Evolutionary conservation across 1,284 basidiomycete species (phyloP).

Genomic region (Vanrija sp.): DNA sequence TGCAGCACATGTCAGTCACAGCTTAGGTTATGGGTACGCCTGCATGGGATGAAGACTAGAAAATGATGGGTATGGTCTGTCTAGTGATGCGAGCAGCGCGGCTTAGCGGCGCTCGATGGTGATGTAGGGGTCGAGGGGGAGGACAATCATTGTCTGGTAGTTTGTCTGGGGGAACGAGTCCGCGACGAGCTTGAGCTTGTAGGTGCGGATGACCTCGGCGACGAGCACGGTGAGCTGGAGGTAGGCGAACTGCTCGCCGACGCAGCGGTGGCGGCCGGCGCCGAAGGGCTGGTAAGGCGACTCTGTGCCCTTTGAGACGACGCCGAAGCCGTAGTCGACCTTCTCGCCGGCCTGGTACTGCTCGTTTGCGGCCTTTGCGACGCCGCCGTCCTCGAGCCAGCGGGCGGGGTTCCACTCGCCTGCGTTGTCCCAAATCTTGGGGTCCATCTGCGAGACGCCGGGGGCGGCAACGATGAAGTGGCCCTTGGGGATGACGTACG

Average conservation of each 20-base stretch:
- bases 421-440: conserved; percentile 72
- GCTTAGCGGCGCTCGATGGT: conserved; percentile 15
- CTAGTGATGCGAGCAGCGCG: too few relatives aligned
- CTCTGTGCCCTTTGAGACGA: conserved; percentile 86
- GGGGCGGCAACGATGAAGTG: conserved; percentile 89
- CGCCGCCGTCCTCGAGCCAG: conserved; percentile 76
- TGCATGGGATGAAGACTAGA: too few relatives aligned
- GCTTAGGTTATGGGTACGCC: too few relatives aligned
- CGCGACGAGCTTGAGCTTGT: conserved; percentile 67
- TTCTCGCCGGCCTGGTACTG: conserved; percentile 73
- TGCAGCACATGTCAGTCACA: too few relatives aligned
- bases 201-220: conserved; percentile 68
- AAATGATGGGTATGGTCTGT: too few relatives aligned
- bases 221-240: conserved; percentile 86
- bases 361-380: conserved; percentile 70
- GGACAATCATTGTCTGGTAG: conserved; percentile 66
- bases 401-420: conserved; percentile 71
- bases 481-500: conserved; percentile 86
- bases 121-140: conserved; percentile 51
- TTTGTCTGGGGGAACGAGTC: conserved; percentile 72
- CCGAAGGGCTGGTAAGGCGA: conserved; percentile 94
- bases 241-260: conserved; percentile 74
- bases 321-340: conserved; percentile 93
- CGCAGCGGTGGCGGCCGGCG: conserved; percentile 75
- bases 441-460: conserved; percentile 84